Base-by-base conservation (phyloP, 805 yeast species). In the Metschnikowia kofuensis region DNA sequence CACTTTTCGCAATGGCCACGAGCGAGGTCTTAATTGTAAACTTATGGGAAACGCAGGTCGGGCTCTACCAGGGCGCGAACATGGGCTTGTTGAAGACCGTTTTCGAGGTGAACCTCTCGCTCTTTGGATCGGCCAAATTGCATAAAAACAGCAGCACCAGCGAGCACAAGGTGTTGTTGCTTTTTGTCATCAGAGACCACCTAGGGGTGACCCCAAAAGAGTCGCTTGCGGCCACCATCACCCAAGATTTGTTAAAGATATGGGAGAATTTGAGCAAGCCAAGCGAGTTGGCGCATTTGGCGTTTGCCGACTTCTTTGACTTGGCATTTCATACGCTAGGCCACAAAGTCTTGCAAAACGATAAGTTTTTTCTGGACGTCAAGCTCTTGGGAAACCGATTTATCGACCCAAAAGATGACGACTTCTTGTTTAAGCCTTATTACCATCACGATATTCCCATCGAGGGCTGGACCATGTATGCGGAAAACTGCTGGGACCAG, bases 1-100 rank as follows among this genome's bases (percentile, higher is more conserved):
- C 98, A 0, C 72, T 94, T 38, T 94, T 94, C 73, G 98, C 99
- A 0, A 74, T 94, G 52, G 82, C 97, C 10, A 91, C 97, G 0
- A 83, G 94, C 13, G 98, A 94, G 62, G 83, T 91, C 6, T 75
- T 94, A 58, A 89, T 94, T 52, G 86, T 94, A 38, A 94, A 94
- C 66, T 82, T 92, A 62, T 94, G 98, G 97, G 99, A 94, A 66
- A 87, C 89, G 58, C 99, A 94, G 68, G 90, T 94, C 48, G 99
- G 99, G 9, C 75, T 94, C 38, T 94, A 94, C 63, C 97, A 92
- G 66, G 99, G 99, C 45, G 97, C 97, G 26, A 94, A 94, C 62
- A 87, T 94, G 96, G 98, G 94, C 1, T 72, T 94, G 40, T 75
- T 94, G 57, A 91, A 91, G 63, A 94, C 99, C 0, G 99, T 94